These are phyloP conservation scores for Acmispon strigosus DNA, from an alignment of 306 rosid genomes.

Conservation along the genomic window DNA sequence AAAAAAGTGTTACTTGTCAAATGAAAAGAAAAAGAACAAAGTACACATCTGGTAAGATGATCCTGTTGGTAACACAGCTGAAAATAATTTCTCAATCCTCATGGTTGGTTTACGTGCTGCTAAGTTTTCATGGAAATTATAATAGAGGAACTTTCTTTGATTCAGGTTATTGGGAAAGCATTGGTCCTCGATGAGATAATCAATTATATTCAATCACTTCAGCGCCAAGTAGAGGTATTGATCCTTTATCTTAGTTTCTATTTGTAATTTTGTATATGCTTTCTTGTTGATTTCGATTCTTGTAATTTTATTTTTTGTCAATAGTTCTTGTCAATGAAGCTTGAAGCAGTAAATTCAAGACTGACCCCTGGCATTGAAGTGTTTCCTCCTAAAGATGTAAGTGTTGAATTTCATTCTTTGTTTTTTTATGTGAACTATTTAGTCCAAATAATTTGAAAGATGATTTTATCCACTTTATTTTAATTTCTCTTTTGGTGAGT, in stretches of 20 bases:
- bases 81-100: not conserved
- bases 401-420: conserved; percentile 1
- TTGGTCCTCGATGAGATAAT: conserved; percentile 93
- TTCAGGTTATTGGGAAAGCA: conserved; percentile 91
- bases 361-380: conserved; percentile 57
- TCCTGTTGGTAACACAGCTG: not conserved
- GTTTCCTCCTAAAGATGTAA: conserved; percentile 79
- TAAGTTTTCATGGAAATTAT: not conserved
- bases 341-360: conserved; percentile 84
- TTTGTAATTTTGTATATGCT: not conserved
- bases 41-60: not conserved
- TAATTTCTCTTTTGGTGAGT: not conserved
- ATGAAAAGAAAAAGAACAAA: not conserved
- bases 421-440: not conserved
- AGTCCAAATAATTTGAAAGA: not conserved
- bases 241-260: not conserved
- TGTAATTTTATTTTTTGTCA: conserved; percentile 17
- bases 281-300: not conserved
- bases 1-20: not conserved
- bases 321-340: conserved; percentile 96
- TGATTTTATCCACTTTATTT: not conserved
- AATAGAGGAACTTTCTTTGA: not conserved
- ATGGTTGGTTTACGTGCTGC: not conserved
- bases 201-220: conserved; percentile 89
- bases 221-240: conserved; percentile 83